Percentiles rank a stretch among this genome's conserved stretches.
Conservation (phyloP, 2,329 filamentous ascomycete genomes). For the Alternaria atra region DNA sequence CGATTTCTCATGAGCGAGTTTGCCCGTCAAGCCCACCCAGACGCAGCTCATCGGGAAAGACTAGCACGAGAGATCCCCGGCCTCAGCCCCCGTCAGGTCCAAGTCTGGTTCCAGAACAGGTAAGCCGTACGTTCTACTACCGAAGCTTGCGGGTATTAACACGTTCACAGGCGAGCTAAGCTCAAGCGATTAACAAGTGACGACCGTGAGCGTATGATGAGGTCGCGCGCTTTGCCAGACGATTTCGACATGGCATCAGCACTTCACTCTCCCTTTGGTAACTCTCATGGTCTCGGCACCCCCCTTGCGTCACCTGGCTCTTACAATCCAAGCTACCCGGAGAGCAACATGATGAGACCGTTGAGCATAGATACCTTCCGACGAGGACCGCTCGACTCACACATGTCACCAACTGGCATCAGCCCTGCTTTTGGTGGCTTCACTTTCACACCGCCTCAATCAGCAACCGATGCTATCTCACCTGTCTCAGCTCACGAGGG, state of each 20-base stretch:
- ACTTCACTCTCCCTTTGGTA: conserved; percentile 64
- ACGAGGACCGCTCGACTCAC: conserved; percentile 69
- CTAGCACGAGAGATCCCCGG: conserved; percentile 91
- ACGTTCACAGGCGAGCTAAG: conserved; percentile 62
- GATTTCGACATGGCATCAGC: conserved; percentile 69
- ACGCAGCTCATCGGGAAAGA: conserved; percentile 87
- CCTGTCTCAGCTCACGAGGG: conserved; percentile 55
- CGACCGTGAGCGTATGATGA: conserved; percentile 69
- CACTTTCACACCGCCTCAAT: conserved; percentile 67
- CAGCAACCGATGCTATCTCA: conserved; percentile 58
- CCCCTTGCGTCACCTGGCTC: conserved; percentile 58
- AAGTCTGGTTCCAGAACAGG: conserved; percentile 99
- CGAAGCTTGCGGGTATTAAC: conserved; percentile 23
- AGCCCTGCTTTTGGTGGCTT: conserved; percentile 74
- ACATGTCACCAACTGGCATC: conserved; percentile 72
- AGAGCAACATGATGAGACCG: conserved; percentile 71
- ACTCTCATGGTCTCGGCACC: conserved; percentile 56
- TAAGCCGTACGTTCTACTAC: conserved; percentile 56
- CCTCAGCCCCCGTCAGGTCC: conserved; percentile 88
- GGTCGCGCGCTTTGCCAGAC: conserved; percentile 66
- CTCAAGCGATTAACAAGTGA: conserved; percentile 68
- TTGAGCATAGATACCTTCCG: conserved; percentile 74
- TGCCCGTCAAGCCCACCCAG: conserved; percentile 90
- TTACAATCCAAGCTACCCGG: conserved; percentile 52
- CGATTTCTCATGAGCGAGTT: conserved; percentile 98